A percentile compares a stretch with the other conserved stretches of the same genome.
Evolutionary conservation across 2,329 filamentous ascomycete species (phyloP).

Genomic region (Beauveria scarabaeidicola): DNA sequence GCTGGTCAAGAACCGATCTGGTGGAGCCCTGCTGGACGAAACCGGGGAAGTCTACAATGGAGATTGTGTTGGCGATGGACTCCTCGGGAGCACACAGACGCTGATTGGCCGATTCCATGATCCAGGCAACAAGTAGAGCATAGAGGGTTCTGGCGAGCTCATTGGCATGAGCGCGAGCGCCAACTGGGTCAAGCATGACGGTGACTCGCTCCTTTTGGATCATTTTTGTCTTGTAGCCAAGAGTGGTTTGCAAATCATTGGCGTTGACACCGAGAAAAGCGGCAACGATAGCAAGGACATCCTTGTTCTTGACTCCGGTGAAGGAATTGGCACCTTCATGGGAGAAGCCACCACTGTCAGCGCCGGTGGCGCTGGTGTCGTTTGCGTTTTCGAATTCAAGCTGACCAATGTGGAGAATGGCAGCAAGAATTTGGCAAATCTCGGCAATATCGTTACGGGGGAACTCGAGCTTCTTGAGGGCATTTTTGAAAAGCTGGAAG

Average conservation of each 20-base stretch:
- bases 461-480: conserved; percentile 88
- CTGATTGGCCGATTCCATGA: conserved; percentile 90
- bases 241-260: conserved; percentile 72
- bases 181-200: conserved; percentile 89
- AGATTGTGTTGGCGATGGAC: conserved; percentile 83
- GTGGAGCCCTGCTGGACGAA: conserved; percentile 82
- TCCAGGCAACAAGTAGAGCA: conserved; percentile 84
- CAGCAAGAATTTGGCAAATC: conserved; percentile 88
- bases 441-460: conserved; percentile 89
- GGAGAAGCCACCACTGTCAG: conserved; percentile 93
- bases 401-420: conserved; percentile 94
- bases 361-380: conserved; percentile 67
- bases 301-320: conserved; percentile 89
- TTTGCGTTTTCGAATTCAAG: conserved; percentile 83
- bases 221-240: conserved; percentile 95
- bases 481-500: conserved; percentile 96
- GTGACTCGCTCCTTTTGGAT: conserved; percentile 96
- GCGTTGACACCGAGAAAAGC: conserved; percentile 88
- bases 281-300: conserved; percentile 74
- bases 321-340: conserved; percentile 84
- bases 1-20: conserved; percentile 77
- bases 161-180: conserved; percentile 84
- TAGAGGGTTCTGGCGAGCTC: conserved; percentile 91
- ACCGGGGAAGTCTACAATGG: conserved; percentile 91
- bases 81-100: conserved; percentile 81